Percentiles rank a stretch among this genome's conserved stretches.
Conservation (phyloP, 192 early-diverging fungal genomes). For the Coemansia sp. region DNA sequence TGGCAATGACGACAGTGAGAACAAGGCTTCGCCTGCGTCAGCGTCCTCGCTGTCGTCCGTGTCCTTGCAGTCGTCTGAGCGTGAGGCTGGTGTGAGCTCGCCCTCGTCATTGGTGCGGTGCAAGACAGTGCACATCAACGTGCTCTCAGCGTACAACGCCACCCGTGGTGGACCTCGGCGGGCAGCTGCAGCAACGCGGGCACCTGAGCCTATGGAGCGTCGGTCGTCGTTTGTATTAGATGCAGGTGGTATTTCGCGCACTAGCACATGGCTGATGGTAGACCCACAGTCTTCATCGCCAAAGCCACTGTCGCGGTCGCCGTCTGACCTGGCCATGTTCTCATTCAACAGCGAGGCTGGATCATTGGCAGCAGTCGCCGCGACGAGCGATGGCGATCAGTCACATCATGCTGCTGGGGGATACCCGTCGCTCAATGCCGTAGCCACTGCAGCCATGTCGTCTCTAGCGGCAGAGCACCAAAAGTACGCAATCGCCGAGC, state of each 20-base stretch:
- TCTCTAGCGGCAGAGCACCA: constrained; percentile 17
- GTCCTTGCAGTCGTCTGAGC: constrained; percentile 12
- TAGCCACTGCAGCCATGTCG: constrained; percentile 29
- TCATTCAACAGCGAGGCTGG: constrained; percentile 1
- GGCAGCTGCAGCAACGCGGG: neutral
- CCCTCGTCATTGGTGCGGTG: constrained; percentile 28
- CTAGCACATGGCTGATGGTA: neutral
- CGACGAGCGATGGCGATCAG: neutral
- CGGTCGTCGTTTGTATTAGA: neutral
- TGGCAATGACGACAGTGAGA: neutral
- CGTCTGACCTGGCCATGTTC: constrained; percentile 55
- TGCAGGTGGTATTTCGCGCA: neutral
- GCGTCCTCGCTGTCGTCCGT: constrained; percentile 7
- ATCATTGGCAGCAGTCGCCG: neutral
- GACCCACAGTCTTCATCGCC: constrained; percentile 16
- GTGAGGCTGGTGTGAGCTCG: constrained; percentile 13
- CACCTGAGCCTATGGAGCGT: neutral
- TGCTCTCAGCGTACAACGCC: constrained; percentile 41
- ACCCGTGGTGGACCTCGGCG: constrained; percentile 9
- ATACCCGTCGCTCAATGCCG: constrained; percentile 31
- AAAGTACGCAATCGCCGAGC: constrained; percentile 4
- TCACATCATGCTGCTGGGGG: constrained; percentile 4
- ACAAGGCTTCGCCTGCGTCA: neutral
- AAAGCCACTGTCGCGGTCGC: constrained; percentile 29
- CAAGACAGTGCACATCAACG: constrained; percentile 47